Percentiles rank a stretch among this genome's conserved stretches.
Conservation (phyloP, 1,139 yeast genomes). For the Wickerhamomyces sp. region DNA sequence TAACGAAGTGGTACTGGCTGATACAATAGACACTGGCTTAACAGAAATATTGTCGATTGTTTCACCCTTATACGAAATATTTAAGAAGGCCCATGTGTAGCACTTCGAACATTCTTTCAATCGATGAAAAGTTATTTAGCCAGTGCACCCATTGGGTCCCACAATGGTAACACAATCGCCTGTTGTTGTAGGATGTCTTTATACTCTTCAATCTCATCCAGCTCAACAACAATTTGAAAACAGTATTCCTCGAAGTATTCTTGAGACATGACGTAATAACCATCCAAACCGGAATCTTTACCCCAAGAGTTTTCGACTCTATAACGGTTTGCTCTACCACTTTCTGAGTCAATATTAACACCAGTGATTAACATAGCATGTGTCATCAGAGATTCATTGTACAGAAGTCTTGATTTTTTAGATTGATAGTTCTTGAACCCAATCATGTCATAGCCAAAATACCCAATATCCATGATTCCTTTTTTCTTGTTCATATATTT, state of each 20-base stretch:
- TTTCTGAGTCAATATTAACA: constrained; percentile 52
- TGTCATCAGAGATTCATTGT: constrained; percentile 65
- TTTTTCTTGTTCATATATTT: constrained; percentile 46
- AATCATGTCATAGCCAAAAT: constrained; percentile 62
- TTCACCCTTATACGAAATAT: no score
- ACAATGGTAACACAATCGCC: constrained; percentile 61
- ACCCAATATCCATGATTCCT: constrained; percentile 67
- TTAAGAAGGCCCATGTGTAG: not conserved
- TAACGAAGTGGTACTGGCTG: no score
- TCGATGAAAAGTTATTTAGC: constrained; percentile 33
- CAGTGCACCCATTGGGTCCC: constrained; percentile 86
- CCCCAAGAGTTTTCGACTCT: constrained; percentile 91
- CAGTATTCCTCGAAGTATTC: constrained; percentile 80
- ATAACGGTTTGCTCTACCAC: constrained; percentile 63
- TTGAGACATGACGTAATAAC: constrained; percentile 77
- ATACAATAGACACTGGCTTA: no score
- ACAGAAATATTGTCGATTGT: no score
- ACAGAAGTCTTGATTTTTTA: constrained; percentile 54
- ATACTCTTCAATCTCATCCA: constrained; percentile 43
- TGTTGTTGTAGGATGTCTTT: constrained; percentile 43
- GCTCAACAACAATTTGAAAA: constrained; percentile 71
- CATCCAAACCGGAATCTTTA: constrained; percentile 64
- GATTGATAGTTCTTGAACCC: constrained; percentile 54
- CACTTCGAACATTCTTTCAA: not conserved
- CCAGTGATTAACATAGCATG: constrained; percentile 84